Evolutionary conservation across 352 stramenopile species (phyloP), one percentile per base, ranked within the genome.

Genomic region (Globisporangium paddicum): DNA sequence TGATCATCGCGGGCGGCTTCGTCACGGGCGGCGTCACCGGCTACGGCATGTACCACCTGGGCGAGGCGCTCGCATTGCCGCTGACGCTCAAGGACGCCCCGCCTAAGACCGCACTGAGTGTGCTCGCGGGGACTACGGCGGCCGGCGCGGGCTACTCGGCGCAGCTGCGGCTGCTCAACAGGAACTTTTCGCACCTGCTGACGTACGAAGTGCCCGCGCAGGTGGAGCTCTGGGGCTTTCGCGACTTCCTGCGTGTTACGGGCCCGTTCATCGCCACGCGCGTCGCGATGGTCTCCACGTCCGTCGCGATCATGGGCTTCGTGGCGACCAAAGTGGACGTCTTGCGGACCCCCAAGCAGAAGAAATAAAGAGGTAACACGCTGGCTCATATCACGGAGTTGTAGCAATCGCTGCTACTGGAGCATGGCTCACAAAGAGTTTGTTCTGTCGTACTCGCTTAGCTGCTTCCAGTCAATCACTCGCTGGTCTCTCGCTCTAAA

Each of bases 151-250:
- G 75, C 19, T 91, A 91, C 66, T 79, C 67, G 21, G 55, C 35
- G 9, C 82, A 91, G 58, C 64, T 69, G 14, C 71, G 69, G 10
- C 53, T 86, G 51, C 67, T 91, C 16, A 77, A 85, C 58, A 60
- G 73, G 47, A 77, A 79, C 45, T 69, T 91, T 30, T 66, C 77
- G 25, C 77, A 86, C 57, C 68, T 88, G 42, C 63, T 88, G 38
- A 89, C 77, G 2, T 91, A 89, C 53, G 72, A 89, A 58, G 79
- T 89, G 44, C 82, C 82, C 9, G 69, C 69, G 57, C 80, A 89
- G 51, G 77, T 91, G 23, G 76, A 77, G 50, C 61, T 76, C 9
- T 91, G 82, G 82, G 62, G 64, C n/a, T 87, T 85, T 50, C 73
- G 77, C 19, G 73, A 91, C 57, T 91, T 89, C 40, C 46, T 89